Conservation (phyloP, 371 early-diverging fungal genomes). For the Entomophthora muscae region DNA sequence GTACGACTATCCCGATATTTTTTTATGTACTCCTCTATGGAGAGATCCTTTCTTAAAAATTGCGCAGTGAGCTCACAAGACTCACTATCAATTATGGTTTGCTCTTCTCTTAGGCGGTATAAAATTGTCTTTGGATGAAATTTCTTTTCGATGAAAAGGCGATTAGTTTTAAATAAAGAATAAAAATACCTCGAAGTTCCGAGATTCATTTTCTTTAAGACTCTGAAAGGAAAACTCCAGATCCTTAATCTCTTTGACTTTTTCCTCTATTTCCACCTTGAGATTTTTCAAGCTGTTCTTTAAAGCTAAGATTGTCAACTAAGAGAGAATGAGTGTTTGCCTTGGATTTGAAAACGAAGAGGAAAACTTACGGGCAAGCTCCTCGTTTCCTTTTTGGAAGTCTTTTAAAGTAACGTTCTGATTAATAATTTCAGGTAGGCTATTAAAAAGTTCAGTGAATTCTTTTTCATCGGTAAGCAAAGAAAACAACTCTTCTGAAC, state of each 20-base stretch:
- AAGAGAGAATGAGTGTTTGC: too few relatives aligned
- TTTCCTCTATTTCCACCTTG: not conserved
- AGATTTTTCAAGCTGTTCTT: not conserved
- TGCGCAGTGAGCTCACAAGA: not conserved
- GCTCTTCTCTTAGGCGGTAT: not conserved
- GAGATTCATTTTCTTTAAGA: not conserved
- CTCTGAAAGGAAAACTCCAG: not conserved
- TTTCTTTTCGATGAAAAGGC: not conserved
- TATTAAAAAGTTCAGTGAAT: not conserved
- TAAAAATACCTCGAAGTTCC: not conserved
- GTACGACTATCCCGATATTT: not conserved
- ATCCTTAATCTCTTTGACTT: not conserved
- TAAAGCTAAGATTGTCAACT: not conserved
- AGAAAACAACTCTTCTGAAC: conserved; percentile 3
- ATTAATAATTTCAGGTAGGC: conserved; percentile 4
- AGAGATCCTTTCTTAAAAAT: not conserved
- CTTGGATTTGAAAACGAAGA: not conserved
- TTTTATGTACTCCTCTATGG: not conserved
- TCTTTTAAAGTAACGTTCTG: conserved; percentile 1
- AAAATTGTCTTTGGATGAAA: not conserved
- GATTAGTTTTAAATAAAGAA: not conserved
- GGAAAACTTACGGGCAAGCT: not conserved
- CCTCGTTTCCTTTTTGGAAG: not conserved
- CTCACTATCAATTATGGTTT: not conserved
- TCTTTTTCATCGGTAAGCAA: not conserved